phyloP scores from a whole-genome alignment of 2,329 filamentous ascomycete genomes.

The Endothia cerciana region DNA sequence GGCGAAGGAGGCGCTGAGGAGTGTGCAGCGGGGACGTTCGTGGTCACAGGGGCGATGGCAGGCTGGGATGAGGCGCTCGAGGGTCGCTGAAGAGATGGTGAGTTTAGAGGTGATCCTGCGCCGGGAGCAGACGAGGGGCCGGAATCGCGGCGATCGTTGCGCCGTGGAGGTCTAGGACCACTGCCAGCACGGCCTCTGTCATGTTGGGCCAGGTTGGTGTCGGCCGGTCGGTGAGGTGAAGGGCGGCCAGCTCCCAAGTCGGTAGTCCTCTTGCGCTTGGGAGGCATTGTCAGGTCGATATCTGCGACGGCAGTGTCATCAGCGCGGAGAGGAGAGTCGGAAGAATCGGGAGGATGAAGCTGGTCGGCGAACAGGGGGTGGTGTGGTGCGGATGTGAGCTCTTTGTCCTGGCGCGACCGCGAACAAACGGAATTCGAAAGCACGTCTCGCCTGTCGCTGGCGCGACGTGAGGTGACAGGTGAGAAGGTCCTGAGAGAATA shows the following conservation, averaged over 20 bases:
- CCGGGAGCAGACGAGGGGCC: constrained; percentile 31
- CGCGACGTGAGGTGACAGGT: constrained; percentile 22
- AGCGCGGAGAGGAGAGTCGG: constrained; percentile 7
- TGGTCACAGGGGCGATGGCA: constrained; percentile 27
- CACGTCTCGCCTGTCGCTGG: constrained; percentile 7
- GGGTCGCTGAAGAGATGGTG: constrained; percentile 41
- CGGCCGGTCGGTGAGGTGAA: constrained; percentile 65
- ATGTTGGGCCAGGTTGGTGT: constrained; percentile 60
- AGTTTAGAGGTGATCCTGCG: constrained; percentile 29
- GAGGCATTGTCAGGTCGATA: constrained; percentile 50
- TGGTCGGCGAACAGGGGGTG: constrained; percentile 5
- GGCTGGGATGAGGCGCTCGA: constrained; percentile 44
- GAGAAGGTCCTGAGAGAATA: constrained; percentile 19
- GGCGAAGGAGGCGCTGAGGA: constrained; percentile 38
- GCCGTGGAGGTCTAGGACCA: constrained; percentile 49
- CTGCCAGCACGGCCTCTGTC: constrained; percentile 56
- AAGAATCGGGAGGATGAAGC: constrained; percentile 7
- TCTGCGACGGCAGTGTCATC: constrained; percentile 25
- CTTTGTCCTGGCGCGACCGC: constrained; percentile 24
- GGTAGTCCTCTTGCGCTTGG: constrained; percentile 61
- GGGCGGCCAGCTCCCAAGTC: constrained; percentile 56
- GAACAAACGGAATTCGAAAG: constrained; percentile 10
- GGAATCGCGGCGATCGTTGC: constrained; percentile 57
- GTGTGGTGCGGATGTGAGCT: constrained; percentile 2
- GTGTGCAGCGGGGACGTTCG: constrained; percentile 33